Evolutionary conservation across 1,139 yeast genomes (phyloP).

Genomic region (Candida neerlandica): DNA sequence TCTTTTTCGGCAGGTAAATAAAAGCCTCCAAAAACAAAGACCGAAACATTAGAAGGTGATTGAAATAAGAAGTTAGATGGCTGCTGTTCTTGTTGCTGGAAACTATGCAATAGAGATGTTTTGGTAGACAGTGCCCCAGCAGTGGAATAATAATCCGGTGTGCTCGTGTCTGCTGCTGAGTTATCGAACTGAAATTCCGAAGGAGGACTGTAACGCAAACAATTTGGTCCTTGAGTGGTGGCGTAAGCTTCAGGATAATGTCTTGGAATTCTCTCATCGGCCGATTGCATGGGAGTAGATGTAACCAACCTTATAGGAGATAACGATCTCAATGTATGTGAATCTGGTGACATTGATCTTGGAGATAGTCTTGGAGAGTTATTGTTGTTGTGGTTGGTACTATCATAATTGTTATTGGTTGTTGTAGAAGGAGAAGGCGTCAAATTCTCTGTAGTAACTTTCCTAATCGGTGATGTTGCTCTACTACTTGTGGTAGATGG

Average conservation of each 20-base stretch:
- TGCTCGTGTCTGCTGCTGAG: neutral
- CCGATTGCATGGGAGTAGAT: neutral
- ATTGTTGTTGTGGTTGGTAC: conserved; percentile 3
- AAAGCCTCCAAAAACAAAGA: conserved; percentile 49
- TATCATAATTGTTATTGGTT: neutral
- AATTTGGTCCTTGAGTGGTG: neutral
- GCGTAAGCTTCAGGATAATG: neutral
- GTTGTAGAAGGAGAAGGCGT: no score
- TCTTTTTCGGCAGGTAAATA: conserved; percentile 12
- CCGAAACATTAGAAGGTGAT: conserved; percentile 19
- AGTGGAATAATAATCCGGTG: neutral
- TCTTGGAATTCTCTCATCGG: neutral
- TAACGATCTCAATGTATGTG: neutral
- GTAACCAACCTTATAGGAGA: neutral
- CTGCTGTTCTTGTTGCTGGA: neutral
- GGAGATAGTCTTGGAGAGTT: neutral
- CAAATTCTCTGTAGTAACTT: no score
- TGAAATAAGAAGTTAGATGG: conserved; percentile 11
- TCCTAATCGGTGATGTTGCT: conserved; percentile 26
- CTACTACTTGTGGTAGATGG: conserved; percentile 18
- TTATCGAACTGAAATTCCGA: neutral
- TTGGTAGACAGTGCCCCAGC: neutral
- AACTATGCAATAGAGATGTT: neutral
- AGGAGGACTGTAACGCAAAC: neutral
- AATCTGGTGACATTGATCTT: neutral